Evolutionary conservation across 208 protist genomes (phyloP).

Genomic region (Wallacemonas sp.): DNA sequence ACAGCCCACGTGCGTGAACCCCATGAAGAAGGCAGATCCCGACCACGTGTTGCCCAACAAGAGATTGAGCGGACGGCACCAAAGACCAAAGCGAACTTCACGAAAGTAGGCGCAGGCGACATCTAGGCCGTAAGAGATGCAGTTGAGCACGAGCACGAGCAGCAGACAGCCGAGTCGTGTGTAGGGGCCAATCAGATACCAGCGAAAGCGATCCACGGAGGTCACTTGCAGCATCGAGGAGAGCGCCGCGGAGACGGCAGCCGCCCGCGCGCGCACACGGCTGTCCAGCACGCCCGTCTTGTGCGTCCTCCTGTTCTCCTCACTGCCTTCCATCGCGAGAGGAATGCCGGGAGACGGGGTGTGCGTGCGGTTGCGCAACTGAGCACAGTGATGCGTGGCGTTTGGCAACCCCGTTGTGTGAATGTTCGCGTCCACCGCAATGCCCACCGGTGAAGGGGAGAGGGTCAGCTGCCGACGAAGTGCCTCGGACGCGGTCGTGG

Average conservation of each 20-base stretch:
- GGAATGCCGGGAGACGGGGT: conserved; percentile 10
- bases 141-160: conserved; percentile 28
- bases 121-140: conserved; percentile 24
- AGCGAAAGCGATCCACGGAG: conserved; percentile 22
- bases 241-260: background rate
- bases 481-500: background rate
- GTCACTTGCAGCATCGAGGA: conserved; percentile 7
- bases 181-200: conserved; percentile 23
- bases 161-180: conserved; percentile 23
- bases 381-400: background rate
- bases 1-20: conserved; percentile 24
- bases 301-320: too few relatives aligned
- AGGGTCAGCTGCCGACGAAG: background rate
- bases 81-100: conserved; percentile 25
- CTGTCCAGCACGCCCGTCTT: background rate
- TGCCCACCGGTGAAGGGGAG: background rate
- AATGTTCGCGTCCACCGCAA: background rate
- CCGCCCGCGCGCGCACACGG: background rate
- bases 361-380: too few relatives aligned
- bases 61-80: conserved; percentile 27
- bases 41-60: conserved; percentile 27
- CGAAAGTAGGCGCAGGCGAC: conserved; percentile 18
- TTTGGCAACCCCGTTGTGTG: background rate
- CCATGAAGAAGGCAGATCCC: conserved; percentile 44
- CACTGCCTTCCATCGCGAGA: background rate